phyloP scores from a whole-genome alignment of 495 filamentous ascomycete species.

The Neurospora sp. region DNA sequence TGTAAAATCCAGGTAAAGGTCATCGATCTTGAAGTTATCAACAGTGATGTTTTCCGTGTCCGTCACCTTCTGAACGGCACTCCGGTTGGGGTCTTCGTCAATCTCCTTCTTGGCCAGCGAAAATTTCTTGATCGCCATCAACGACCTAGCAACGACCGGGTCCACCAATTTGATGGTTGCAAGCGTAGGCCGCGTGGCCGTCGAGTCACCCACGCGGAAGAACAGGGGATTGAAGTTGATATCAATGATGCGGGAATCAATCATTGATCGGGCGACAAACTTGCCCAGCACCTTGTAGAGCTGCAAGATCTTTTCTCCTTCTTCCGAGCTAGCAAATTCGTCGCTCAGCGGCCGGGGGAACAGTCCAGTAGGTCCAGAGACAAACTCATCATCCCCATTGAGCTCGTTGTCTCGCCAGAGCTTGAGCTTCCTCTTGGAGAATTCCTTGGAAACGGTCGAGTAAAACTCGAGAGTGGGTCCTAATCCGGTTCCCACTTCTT shows the following conservation, averaged over 20 bases:
- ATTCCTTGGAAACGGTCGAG: conserved; percentile 94
- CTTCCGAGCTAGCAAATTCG: conserved; percentile 59
- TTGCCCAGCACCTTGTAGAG: conserved; percentile 93
- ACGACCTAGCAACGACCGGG: conserved; percentile 68
- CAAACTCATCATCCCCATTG: conserved; percentile 66
- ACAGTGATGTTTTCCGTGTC: conserved; percentile 58
- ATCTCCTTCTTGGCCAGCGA: conserved; percentile 70
- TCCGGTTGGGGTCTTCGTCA: conserved; percentile 55
- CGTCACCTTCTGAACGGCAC: conserved; percentile 55
- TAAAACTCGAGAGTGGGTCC: conserved; percentile 98
- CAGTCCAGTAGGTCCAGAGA: conserved; percentile 73
- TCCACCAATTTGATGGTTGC: conserved; percentile 92
- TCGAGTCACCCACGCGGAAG: conserved; percentile 81
- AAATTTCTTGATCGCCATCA: conserved; percentile 85
- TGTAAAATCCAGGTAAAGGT: conserved; percentile 87
- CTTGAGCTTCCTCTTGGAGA: conserved; percentile 91
- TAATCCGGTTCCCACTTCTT: conserved; percentile 94
- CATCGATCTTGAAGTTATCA: conserved; percentile 69
- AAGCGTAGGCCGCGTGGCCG: conserved; percentile 70
- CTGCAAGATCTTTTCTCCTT: conserved; percentile 72
- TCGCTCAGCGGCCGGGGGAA: conserved; percentile 91
- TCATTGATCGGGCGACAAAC: conserved; percentile 96
- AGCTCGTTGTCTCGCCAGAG: conserved; percentile 91
- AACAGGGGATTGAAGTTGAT: conserved; percentile 96
- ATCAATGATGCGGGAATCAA: conserved; percentile 96